Base-by-base conservation (phyloP, 2,329 filamentous ascomycete species). In the Curvularia eragrostidis region DNA sequence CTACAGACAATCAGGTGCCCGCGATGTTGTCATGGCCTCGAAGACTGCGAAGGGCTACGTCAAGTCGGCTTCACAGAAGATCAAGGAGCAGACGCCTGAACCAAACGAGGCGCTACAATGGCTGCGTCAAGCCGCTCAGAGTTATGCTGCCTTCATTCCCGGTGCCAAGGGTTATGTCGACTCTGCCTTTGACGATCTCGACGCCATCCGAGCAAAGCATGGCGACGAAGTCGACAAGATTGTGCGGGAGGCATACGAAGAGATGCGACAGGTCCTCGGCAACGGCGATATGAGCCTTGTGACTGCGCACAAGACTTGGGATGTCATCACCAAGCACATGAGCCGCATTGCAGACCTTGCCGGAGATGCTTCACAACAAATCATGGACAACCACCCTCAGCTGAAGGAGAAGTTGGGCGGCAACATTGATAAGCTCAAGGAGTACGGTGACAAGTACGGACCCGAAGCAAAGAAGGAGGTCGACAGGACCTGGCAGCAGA, bases 391-490 rank as follows among this genome's bases (percentile, higher is more conserved):
- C 71, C 89, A 93, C 72, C 90, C 90, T 0, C 76, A 89, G 65
- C 69, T 91, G 19, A 91, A 91, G 80, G 84, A 91, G 70, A 88
- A 89, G 77, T 77, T 92, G 8, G 89, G 89, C 13, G 86, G 85
- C 10, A 87, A 85, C 65, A 77, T 90, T 43, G 85, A 90, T 48
- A 84, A 90, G 72, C 79, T 93, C 48, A 90, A 91, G 82, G 75
- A 87, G 64, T 82, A 91, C 75, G 87, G 87, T 24, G 84, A 91
- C 13, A 80, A 86, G 58, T 89, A 89, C 67, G 90, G 90, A 0
- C 90, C 89, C 0, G 88, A 92, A 70, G 89, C 88, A 0, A 91
- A 91, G 83, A 88, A 91, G 81, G 84, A 91, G 74, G 84, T 90
- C 5, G 87, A 92, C 54, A 82, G 89, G 75, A 90, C 89, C 1